Evolutionary conservation across 2,329 filamentous ascomycete species (phyloP).

Genomic region (Fusarium lateritium): DNA sequence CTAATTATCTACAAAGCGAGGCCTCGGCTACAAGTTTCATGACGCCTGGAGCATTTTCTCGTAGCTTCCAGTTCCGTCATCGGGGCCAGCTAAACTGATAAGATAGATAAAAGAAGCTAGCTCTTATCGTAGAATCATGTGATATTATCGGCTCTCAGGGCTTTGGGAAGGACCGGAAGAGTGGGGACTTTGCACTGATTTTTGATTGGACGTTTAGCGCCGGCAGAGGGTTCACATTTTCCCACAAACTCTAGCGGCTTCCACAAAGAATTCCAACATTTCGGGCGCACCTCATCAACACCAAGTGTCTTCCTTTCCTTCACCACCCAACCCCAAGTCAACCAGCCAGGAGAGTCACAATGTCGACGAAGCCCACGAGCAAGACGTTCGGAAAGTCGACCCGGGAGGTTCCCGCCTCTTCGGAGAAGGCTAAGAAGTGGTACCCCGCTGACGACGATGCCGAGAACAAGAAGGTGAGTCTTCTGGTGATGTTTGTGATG

Average conservation of each 20-base stretch:
- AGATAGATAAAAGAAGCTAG: constrained; percentile 1
- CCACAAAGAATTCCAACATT: constrained; percentile 61
- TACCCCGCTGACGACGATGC: constrained; percentile 95
- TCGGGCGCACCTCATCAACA: constrained; percentile 54
- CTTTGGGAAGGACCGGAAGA: constrained; percentile 9
- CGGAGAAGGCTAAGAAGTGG: constrained; percentile 98
- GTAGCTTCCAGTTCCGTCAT: constrained; percentile 55
- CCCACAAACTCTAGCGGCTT: constrained; percentile 61
- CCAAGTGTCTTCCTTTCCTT: constrained; percentile 56
- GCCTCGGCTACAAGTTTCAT: constrained; percentile 44
- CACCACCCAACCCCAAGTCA: constrained; percentile 54
- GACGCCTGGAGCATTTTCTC: constrained; percentile 56
- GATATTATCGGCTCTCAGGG: constrained; percentile 48
- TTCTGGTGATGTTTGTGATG: constrained; percentile 46
- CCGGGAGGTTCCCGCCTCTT: constrained; percentile 87
- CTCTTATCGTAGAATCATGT: constrained; percentile 54
- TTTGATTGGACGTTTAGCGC: constrained; percentile 50
- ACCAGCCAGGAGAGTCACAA: constrained; percentile 69
- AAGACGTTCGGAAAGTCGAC: constrained; percentile 99
- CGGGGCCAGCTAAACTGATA: constrained; percentile 12
- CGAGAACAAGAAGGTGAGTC: constrained; percentile 94
- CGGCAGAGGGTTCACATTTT: constrained; percentile 62
- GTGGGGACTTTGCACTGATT: not conserved
- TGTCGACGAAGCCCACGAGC: constrained; percentile 82
- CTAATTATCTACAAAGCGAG: constrained; percentile 42